Conservation (phyloP, 75 land plant species). For the Chamaecyparis obtusa region DNA sequence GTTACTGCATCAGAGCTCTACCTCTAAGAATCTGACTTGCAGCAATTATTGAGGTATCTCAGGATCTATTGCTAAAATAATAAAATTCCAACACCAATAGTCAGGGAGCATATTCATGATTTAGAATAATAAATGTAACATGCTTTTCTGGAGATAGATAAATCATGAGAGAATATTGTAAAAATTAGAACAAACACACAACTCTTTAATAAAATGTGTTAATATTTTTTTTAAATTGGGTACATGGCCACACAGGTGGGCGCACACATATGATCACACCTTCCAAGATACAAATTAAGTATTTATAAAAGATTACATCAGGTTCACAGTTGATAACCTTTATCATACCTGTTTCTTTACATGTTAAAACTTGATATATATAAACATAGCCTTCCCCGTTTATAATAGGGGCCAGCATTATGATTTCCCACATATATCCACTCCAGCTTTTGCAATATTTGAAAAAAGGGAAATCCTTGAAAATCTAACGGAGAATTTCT, state of each 20-base stretch:
- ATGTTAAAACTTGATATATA: neutral
- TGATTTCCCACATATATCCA: neutral
- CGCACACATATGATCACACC: neutral
- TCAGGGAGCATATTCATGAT: neutral
- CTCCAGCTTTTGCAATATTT: neutral
- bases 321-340: neutral
- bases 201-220: neutral
- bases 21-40: neutral
- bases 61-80: neutral
- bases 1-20: neutral
- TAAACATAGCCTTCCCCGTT: neutral
- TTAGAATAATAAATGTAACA: neutral
- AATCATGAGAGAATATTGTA: neutral
- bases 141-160: neutral
- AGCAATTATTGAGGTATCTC: neutral
- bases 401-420: neutral
- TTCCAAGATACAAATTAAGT: neutral
- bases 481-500: neutral
- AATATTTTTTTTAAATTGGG: neutral
- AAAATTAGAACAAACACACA: neutral
- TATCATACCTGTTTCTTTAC: neutral
- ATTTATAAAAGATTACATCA: neutral
- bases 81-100: neutral
- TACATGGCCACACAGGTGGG: neutral
- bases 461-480: neutral